Evolutionary conservation across 208 protist genomes (phyloP).

Genomic region (Crithidia acanthocephali): DNA sequence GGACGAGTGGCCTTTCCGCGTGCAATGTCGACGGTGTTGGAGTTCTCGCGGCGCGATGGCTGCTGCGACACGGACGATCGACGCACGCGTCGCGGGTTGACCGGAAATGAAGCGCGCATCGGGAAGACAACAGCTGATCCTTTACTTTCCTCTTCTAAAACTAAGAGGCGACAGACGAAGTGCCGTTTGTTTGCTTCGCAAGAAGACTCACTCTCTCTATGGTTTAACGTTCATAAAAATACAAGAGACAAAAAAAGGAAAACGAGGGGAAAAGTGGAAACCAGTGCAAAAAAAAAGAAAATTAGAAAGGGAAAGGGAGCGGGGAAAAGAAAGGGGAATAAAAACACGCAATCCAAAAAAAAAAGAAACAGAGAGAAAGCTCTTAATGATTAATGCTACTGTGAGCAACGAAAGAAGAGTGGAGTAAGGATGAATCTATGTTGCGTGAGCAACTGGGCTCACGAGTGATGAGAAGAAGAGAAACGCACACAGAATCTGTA

Average conservation of each 20-base stretch:
- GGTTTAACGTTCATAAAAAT: no score
- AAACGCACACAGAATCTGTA: no score
- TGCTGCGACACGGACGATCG: conserved; percentile 1
- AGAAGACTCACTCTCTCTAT: no score
- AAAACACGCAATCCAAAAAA: background rate
- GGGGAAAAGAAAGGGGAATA: background rate
- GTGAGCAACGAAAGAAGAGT: background rate
- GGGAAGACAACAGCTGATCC: background rate
- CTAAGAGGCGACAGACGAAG: background rate
- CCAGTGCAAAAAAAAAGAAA: conserved; percentile 16
- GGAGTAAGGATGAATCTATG: background rate
- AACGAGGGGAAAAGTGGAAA: no score
- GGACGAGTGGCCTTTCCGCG: background rate
- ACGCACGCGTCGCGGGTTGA: conserved; percentile 10
- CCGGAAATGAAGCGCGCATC: conserved; percentile 1
- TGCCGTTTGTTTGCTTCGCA: background rate
- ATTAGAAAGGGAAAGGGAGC: background rate
- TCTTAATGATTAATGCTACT: no score
- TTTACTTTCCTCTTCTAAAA: background rate
- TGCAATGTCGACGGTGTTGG: background rate
- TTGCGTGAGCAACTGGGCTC: background rate
- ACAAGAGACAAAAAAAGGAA: no score
- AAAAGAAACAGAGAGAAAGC: no score
- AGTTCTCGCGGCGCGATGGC: background rate
- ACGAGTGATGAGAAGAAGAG: conserved; percentile 1